phyloP scores from a whole-genome alignment of 1,284 basidiomycete genomes.

The Rhodotorula sp. region DNA sequence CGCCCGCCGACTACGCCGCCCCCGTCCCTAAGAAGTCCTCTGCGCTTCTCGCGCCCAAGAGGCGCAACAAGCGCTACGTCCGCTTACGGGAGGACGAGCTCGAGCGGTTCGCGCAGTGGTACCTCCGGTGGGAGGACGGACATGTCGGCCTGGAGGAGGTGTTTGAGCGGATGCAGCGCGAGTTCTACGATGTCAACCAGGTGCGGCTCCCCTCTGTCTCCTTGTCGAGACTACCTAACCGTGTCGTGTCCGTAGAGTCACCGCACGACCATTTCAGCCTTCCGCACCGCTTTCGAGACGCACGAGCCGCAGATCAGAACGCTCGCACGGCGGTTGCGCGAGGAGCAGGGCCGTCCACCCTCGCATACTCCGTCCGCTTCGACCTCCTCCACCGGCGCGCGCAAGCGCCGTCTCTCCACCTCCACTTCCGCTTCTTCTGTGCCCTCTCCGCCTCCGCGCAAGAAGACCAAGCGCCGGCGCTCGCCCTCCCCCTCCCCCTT shows the following conservation, averaged over 20 bases:
- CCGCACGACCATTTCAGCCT: neutral
- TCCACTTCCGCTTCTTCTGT: neutral
- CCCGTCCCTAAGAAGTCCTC: neutral
- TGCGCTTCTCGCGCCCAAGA: neutral
- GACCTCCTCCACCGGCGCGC: neutral
- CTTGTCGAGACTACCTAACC: fast-evolving
- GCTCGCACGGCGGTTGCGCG: neutral
- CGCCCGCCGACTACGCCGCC: neutral
- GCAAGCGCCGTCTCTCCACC: no score
- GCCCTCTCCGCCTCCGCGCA: neutral
- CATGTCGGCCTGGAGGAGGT: neutral
- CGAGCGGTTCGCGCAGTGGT: neutral
- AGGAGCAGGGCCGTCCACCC: neutral
- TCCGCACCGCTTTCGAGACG: neutral
- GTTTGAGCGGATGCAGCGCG: neutral
- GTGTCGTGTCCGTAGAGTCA: neutral
- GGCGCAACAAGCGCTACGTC: neutral
- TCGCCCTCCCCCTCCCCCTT: neutral
- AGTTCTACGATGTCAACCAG: neutral
- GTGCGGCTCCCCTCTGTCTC: neutral
- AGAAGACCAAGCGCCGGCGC: neutral
- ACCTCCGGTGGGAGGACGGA: neutral
- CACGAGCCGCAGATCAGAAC: neutral
- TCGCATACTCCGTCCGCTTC: neutral
- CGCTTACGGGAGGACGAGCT: neutral